Evolutionary conservation across 1,284 basidiomycete species (phyloP), one percentile per base, ranked within the genome.

Genomic region (Stygiomarasmius scandens): DNA sequence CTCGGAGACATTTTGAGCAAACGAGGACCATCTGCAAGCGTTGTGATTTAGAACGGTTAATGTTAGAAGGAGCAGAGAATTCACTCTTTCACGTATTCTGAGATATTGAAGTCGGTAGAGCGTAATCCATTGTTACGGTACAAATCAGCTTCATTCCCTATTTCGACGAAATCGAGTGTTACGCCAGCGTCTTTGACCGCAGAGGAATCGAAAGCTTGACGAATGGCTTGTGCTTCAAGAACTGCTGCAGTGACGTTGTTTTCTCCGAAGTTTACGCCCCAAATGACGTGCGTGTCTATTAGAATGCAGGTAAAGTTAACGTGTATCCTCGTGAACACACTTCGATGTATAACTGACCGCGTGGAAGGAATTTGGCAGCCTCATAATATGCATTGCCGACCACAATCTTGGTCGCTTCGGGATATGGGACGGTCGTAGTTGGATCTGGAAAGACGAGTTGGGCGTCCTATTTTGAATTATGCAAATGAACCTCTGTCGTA

Each of bases 211-310:
- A 87, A 89, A 5, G 82, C 85, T 52, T 75, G 76, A 12, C 79
- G 60, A 58, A 90, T 80, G 0, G 84, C 79, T 54, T 75, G 71
- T 0, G 83, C 80, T 71, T 87, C 80, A n/a, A 85, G 77, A 49
- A 79, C 77, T 0, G 79, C 81, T 44, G 84, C 80, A 32, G 83
- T 85, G 54, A 83, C 58, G 63, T 89, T 87, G 57, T 80, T 71
- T 29, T 72, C 64, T 11, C 84, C 81, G 22, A 89, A 69, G 67
- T 89, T 89, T 54, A 90, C 75, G n/a, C 87, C 89, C 84, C 84
- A 90, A n/a, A 77, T 83, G 61, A 87, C 84, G 63, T 76, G 78
- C 2, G 84, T 85, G 34, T 53, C 60, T 59, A 19, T n/a, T 45
- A 16, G 27, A 24, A 29, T 19, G 25, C 22, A 8, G 16, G 3